Base-by-base conservation (phyloP, 2,329 filamentous ascomycete species). In the Monosporascus sp. region DNA sequence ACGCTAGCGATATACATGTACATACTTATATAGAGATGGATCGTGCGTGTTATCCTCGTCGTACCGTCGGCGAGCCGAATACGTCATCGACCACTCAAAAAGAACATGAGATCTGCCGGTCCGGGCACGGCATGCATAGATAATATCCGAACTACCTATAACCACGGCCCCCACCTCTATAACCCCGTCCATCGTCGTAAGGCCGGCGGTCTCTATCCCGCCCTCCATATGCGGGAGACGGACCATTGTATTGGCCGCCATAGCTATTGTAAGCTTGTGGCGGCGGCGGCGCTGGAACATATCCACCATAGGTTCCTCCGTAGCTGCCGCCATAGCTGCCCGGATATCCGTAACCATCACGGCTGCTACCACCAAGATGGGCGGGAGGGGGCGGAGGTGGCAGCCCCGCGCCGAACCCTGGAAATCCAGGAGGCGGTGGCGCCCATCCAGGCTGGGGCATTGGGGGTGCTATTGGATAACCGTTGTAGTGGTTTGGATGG, bases 401-500 rank as follows among this genome's bases (percentile, higher is more conserved):
- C 11, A 69, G 57, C 48, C 67, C 67, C 45, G 59, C 67, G 36
- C 65, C 69, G 60, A 74, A 74, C 5, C 67, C 66, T 37, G 67
- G 63, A 22, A 64, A 60, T 25, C 71, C 71, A 50, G 72, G 72
- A 22, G 72, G 69, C n/a, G 72, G 72, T 45, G 72, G 72, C 31
- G 54, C 57, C 66, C 66, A 69, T 20, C 66, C 60, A 56, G 68
- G 68, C 62, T 73, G 53, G 50, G 66, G 51, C 46, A 63, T 49
- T 14, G 65, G 63, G 36, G 65, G 64, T 17, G 62, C 62, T 7
- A 54, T 59, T 14, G 67, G 58, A 48, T 64, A 70, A 22, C 60
- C 51, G 38, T 60, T 58, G 45, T 62, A 51, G 22, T 53, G 82
- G 56, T 79, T 80, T 60, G 82, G 78, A 25, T 74, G 75, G 52